Conservation (phyloP, 2,329 filamentous ascomycete genomes). For the Ilyonectria mors-panacis region DNA sequence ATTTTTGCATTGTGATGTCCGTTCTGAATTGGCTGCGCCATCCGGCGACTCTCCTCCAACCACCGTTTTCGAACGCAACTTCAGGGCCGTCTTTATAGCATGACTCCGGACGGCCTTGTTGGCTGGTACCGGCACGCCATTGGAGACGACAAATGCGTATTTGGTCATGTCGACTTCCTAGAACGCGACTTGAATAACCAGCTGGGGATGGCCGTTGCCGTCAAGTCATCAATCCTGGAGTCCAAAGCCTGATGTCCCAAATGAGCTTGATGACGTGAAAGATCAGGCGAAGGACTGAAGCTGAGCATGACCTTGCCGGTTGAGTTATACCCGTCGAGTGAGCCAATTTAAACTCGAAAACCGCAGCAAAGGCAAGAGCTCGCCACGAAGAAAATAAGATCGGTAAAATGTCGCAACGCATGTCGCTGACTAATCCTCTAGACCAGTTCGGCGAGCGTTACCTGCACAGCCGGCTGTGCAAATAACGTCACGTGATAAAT, state of each 20-base stretch:
- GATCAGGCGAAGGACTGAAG: neutral
- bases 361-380: neutral
- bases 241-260: neutral
- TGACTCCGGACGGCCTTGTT: constrained; percentile 2
- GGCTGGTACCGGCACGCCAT: constrained; percentile 3
- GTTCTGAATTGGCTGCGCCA: constrained; percentile 4
- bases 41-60: neutral
- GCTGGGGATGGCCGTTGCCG: neutral
- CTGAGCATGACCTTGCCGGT: neutral
- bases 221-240: neutral
- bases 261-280: neutral
- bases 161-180: constrained; percentile 3
- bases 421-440: neutral
- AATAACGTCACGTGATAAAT: too few species aligned
- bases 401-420: neutral
- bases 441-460: too few species aligned
- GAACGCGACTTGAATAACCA: constrained; percentile 1
- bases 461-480: too few species aligned
- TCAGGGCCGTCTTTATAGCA: constrained; percentile 3
- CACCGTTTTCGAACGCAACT: neutral
- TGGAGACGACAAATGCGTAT: constrained; percentile 10
- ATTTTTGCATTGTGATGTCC: neutral
- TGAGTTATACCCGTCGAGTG: neutral
- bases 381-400: neutral
- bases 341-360: neutral